A percentile compares a stretch with the other conserved stretches of the same genome.
Conservation (phyloP, 306 rosid species). For the Trichosanthes truncata region DNA sequence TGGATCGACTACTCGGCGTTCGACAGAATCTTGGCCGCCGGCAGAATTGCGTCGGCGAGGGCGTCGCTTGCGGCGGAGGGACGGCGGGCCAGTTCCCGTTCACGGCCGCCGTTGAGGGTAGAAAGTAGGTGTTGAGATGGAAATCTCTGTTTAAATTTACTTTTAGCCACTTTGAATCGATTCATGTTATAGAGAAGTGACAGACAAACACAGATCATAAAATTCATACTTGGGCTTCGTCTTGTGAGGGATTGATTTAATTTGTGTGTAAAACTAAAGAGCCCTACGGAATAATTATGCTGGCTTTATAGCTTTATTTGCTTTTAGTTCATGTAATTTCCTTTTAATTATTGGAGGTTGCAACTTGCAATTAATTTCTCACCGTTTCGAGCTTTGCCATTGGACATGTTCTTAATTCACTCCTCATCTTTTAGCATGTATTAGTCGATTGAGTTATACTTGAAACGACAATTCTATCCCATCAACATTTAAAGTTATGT, state of each 20-base stretch:
- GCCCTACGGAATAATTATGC: background rate
- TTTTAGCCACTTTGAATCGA: background rate
- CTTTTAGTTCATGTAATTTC: background rate
- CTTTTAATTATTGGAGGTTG: background rate
- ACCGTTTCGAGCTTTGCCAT: background rate
- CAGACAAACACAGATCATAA: background rate
- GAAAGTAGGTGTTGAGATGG: slow-evolving; percentile 20
- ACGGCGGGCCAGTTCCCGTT: slow-evolving; percentile 25
- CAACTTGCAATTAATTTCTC: background rate
- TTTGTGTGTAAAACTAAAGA: background rate
- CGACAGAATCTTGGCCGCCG: slow-evolving; percentile 44
- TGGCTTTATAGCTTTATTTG: background rate
- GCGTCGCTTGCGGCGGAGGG: slow-evolving; percentile 48
- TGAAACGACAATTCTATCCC: no score
- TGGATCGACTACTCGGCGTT: slow-evolving; percentile 50
- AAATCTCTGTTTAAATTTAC: background rate
- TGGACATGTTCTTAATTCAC: no score
- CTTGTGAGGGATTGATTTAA: background rate
- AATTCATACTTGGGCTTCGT: background rate
- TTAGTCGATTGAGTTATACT: no score
- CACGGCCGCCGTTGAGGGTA: slow-evolving; percentile 31
- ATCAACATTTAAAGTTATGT: no score
- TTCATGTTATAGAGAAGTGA: background rate
- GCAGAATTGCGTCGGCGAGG: slow-evolving; percentile 42
- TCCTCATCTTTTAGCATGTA: no score